These are phyloP conservation scores for Metschnikowia rubicola DNA, from an alignment of 805 yeast species.

Conservation along the genomic window DNA sequence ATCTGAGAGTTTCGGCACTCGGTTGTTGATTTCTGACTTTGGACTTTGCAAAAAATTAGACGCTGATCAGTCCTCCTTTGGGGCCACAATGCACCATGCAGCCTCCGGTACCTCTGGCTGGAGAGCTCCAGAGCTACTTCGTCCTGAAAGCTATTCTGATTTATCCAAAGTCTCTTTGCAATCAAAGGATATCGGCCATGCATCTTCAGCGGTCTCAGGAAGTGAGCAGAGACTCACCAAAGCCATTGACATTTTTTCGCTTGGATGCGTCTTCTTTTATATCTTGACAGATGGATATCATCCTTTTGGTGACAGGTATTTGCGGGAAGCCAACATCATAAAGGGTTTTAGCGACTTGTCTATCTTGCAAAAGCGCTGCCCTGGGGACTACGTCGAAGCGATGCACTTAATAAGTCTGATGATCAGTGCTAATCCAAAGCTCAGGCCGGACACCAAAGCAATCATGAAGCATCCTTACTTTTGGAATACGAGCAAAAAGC, in stretches of 20 bases:
- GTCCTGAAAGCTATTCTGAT: constrained; percentile 35
- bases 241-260: constrained; percentile 88
- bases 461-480: constrained; percentile 85
- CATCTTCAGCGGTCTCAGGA: constrained; percentile 11
- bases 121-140: constrained; percentile 90
- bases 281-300: constrained; percentile 79
- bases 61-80: constrained; percentile 86
- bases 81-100: constrained; percentile 88
- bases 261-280: constrained; percentile 92
- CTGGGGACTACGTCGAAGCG: constrained; percentile 57
- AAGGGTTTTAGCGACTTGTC: constrained; percentile 55
- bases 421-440: constrained; percentile 64
- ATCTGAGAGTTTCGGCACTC: constrained; percentile 24
- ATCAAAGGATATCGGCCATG: constrained; percentile 10
- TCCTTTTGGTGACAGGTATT: constrained; percentile 91
- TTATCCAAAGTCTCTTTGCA: constrained; percentile 36
- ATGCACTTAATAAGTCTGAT: constrained; percentile 66
- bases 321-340: constrained; percentile 85
- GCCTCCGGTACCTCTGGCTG: constrained; percentile 95
- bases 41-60: constrained; percentile 93
- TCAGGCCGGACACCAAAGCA: constrained; percentile 65
- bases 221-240: constrained; percentile 70
- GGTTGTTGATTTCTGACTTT: constrained; percentile 89
- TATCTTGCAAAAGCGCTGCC: constrained; percentile 40
- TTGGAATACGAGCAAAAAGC: constrained; percentile 70